These are phyloP conservation scores for Cenococcum geophilum DNA, from an alignment of 495 filamentous ascomycete species.

Conservation along the genomic window DNA sequence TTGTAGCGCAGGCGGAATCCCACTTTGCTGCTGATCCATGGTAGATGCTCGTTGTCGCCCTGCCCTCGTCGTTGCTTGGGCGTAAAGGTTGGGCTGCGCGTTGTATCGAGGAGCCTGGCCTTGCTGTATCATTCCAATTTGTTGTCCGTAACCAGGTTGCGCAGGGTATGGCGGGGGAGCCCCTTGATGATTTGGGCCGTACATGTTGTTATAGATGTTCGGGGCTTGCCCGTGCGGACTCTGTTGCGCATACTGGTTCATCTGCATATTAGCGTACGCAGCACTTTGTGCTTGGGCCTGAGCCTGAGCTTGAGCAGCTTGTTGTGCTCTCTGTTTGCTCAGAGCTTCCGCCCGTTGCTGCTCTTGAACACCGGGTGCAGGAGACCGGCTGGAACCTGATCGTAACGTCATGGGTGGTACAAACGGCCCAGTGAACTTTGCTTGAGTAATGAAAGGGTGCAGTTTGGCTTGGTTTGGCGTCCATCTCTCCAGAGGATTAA, in stretches of 20 bases:
- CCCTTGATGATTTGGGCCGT: slow-evolving; percentile 61
- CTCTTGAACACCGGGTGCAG: slow-evolving; percentile 93
- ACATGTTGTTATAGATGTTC: slow-evolving; percentile 68
- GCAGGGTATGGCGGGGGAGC: slow-evolving; percentile 83
- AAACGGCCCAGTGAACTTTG: slow-evolving; percentile 93
- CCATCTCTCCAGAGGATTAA: slow-evolving; percentile 96
- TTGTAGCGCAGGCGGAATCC: slow-evolving; percentile 88
- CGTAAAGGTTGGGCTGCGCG: slow-evolving; percentile 68
- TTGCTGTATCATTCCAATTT: slow-evolving; percentile 64
- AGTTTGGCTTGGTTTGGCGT: slow-evolving; percentile 95
- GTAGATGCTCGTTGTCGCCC: slow-evolving; percentile 89
- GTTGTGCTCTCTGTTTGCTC: slow-evolving; percentile 77
- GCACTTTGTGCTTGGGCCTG: slow-evolving; percentile 46
- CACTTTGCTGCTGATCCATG: slow-evolving; percentile 86
- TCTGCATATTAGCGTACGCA: slow-evolving; percentile 52
- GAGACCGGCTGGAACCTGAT: slow-evolving; percentile 72
- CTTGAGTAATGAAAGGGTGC: slow-evolving; percentile 98
- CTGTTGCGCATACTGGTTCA: slow-evolving; percentile 52
- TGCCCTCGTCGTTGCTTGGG: slow-evolving; percentile 75
- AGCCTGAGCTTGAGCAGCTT: slow-evolving; percentile 47
- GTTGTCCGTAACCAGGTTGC: slow-evolving; percentile 64
- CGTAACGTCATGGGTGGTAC: slow-evolving; percentile 97
- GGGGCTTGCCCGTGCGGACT: slow-evolving; percentile 44
- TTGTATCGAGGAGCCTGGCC: slow-evolving; percentile 63
- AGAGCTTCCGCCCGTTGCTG: slow-evolving; percentile 89